A percentile compares a stretch with the other conserved stretches of the same genome.
Evolutionary conservation across 805 yeast genomes (phyloP).

Genomic region (Saturnispora halmiae): DNA sequence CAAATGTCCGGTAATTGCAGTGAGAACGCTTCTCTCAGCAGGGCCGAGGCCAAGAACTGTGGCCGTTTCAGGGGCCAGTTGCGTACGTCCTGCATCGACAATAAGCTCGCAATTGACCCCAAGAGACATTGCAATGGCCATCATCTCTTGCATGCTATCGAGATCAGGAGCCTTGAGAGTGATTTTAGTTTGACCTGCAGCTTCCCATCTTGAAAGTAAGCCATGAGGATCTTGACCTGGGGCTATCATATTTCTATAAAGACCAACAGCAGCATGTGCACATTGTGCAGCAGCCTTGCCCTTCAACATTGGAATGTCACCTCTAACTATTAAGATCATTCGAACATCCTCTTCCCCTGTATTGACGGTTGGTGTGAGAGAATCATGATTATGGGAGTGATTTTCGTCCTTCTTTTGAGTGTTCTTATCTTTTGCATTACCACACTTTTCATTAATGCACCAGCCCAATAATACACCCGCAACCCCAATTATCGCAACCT

Average conservation of each 20-base stretch:
- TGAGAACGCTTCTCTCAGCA: slow-evolving; percentile 75
- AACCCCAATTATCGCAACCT: too few species aligned
- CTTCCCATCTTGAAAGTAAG: slow-evolving; percentile 68
- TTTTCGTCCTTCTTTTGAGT: too few species aligned
- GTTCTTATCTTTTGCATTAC: too few species aligned
- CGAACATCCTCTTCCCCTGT: slow-evolving; percentile 75
- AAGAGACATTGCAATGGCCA: slow-evolving; percentile 69
- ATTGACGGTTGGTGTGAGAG: too few species aligned
- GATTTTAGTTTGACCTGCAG: slow-evolving; percentile 87
- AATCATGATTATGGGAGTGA: too few species aligned
- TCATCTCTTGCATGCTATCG: slow-evolving; percentile 66
- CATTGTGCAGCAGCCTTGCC: slow-evolving; percentile 98
- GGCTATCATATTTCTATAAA: slow-evolving; percentile 42
- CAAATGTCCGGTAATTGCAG: slow-evolving; percentile 71
- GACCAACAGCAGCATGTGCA: slow-evolving; percentile 92
- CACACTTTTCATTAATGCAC: too few species aligned
- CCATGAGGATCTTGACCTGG: slow-evolving; percentile 44
- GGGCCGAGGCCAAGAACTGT: slow-evolving; percentile 98
- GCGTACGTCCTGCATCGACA: slow-evolving; percentile 96
- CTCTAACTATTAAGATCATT: slow-evolving; percentile 83
- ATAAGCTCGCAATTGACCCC: slow-evolving; percentile 75
- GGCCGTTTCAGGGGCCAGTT: slow-evolving; percentile 90
- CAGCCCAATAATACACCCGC: too few species aligned
- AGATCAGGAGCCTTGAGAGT: slow-evolving; percentile 64
- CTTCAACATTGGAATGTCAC: slow-evolving; percentile 83